Evolutionary conservation across 192 early-diverging fungal species (phyloP).

Genomic region (Lobosporangium transversale): DNA sequence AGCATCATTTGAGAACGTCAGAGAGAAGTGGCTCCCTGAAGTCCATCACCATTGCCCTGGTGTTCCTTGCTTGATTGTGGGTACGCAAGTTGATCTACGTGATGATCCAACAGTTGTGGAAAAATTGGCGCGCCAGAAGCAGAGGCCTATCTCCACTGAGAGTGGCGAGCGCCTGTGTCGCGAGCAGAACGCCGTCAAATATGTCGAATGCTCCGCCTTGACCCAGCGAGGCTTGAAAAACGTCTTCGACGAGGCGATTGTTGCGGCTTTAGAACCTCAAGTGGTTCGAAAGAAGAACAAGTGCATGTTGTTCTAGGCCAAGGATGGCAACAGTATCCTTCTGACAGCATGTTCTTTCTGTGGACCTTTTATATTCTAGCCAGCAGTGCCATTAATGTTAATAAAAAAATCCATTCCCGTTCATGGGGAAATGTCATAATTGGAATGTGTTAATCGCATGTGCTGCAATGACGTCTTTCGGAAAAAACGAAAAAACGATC

Average conservation of each 20-base stretch:
- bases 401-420: too few relatives aligned
- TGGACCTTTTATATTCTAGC: too few relatives aligned
- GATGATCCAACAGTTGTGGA: constrained; percentile 81
- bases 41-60: constrained; percentile 96
- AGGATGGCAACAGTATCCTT: too few relatives aligned
- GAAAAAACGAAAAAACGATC: neutral
- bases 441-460: too few relatives aligned
- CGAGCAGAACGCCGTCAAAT: constrained; percentile 89
- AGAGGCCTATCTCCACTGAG: constrained; percentile 82
- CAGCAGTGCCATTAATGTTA: too few relatives aligned
- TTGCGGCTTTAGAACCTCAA: constrained; percentile 96
- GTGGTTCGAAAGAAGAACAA: constrained; percentile 78
- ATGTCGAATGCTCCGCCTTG: constrained; percentile 91
- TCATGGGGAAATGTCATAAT: too few relatives aligned
- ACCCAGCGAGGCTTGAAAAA: constrained; percentile 95
- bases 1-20: constrained; percentile 94
- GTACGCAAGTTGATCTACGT: constrained; percentile 89
- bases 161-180: constrained; percentile 84
- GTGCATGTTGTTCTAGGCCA: constrained; percentile 76
- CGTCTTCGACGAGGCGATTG: constrained; percentile 97
- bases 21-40: constrained; percentile 97
- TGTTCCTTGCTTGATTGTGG: constrained; percentile 94
- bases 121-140: constrained; percentile 82
- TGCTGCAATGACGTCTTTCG: neutral
- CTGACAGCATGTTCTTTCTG: too few relatives aligned